These are phyloP conservation scores for Penicillium fimorum DNA, from an alignment of 495 filamentous ascomycete genomes.

Conservation along the genomic window DNA sequence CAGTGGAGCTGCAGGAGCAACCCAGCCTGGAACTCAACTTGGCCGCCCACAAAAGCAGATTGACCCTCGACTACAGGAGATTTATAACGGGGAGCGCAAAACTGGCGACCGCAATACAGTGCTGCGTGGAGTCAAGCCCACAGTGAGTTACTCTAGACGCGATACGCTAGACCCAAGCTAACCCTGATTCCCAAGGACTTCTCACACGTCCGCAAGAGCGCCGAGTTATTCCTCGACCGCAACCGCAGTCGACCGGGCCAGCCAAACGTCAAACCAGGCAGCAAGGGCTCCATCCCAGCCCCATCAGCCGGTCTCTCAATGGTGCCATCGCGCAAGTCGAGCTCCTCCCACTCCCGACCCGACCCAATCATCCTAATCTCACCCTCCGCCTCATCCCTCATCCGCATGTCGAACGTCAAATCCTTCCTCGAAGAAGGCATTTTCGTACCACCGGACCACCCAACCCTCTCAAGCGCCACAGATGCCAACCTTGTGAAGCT, in stretches of 20 bases:
- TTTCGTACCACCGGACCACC: constrained; percentile 74
- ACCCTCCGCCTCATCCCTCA: constrained; percentile 93
- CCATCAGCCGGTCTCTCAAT: constrained; percentile 44
- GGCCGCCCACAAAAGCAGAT: constrained; percentile 55
- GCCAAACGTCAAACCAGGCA: constrained; percentile 42
- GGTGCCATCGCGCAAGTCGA: constrained; percentile 47
- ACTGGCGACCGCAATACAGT: constrained; percentile 91
- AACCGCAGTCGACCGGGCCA: constrained; percentile 46
- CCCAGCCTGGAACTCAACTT: constrained; percentile 52
- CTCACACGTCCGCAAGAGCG: constrained; percentile 85
- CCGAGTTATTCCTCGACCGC: constrained; percentile 73
- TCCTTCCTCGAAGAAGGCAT: constrained; percentile 85
- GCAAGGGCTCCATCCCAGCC: constrained; percentile 37
- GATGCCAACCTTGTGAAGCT: constrained; percentile 78
- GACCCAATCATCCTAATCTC: constrained; percentile 98
- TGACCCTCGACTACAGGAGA: constrained; percentile 78
- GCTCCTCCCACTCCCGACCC: constrained; percentile 58
- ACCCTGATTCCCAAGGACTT: constrained; percentile 67
- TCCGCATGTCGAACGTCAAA: constrained; percentile 97
- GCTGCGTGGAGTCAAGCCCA: constrained; percentile 84
- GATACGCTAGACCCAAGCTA: not conserved
- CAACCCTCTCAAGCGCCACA: constrained; percentile 55
- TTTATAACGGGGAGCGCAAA: constrained; percentile 85
- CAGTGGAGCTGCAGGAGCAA: constrained; percentile 50
- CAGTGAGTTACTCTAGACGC: constrained; percentile 54